A percentile compares a stretch with the other conserved stretches of the same genome.
Conservation (phyloP, 345 rosid species). For the Lagerstroemia speciosa region DNA sequence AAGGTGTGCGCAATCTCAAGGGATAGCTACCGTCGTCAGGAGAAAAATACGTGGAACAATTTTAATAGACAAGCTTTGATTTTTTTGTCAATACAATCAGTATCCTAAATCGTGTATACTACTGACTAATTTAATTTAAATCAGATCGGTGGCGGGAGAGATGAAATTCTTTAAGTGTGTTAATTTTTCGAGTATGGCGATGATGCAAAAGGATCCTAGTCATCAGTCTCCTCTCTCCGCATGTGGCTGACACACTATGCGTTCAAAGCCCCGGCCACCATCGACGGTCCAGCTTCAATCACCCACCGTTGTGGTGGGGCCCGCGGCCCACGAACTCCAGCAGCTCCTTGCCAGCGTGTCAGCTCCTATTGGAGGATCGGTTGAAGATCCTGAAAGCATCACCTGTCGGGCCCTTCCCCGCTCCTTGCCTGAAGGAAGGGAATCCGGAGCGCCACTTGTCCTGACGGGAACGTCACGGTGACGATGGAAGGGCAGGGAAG, state of each 20-base stretch:
- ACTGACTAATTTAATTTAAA: too few relatives aligned
- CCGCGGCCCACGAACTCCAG: neutral
- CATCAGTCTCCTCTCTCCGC: neutral
- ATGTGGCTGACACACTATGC: conserved; percentile 10
- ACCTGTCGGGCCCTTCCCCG: neutral
- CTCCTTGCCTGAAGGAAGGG: conserved; percentile 10
- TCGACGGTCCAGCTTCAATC: conserved; percentile 10
- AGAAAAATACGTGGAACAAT: too few relatives aligned
- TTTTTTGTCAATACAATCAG: too few relatives aligned
- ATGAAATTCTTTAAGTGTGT: too few relatives aligned
- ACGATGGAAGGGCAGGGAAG: neutral
- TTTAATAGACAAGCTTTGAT: too few relatives aligned
- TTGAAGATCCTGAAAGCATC: neutral
- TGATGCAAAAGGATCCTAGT: neutral
- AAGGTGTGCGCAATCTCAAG: too few relatives aligned
- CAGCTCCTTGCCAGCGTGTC: neutral
- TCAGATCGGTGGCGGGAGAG: too few relatives aligned
- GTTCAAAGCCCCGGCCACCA: conserved; percentile 1
- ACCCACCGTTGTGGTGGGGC: neutral
- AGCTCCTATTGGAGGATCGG: neutral
- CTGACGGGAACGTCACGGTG: neutral
- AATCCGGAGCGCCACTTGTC: conserved; percentile 8
- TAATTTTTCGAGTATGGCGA: too few relatives aligned
- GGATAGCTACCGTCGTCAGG: too few relatives aligned
- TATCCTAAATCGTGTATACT: too few relatives aligned